These are phyloP conservation scores for Pleurozium schreberi DNA, from an alignment of 225 moss, liverwort and hornwort species.

Conservation along the genomic window DNA sequence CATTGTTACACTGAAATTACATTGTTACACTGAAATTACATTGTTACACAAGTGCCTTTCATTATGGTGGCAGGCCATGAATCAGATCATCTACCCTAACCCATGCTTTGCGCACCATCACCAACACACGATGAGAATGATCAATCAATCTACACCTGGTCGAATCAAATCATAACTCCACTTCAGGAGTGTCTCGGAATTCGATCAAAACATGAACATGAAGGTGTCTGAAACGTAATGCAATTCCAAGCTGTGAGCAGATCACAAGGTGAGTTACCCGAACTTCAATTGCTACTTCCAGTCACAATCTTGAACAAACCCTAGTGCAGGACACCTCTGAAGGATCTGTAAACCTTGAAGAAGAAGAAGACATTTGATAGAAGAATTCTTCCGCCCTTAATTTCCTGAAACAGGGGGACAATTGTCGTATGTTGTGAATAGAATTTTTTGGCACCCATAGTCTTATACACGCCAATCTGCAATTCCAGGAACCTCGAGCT, in stretches of 20 bases:
- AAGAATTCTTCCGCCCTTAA: background rate
- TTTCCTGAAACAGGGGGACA: background rate
- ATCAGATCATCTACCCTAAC: background rate
- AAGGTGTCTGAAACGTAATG: background rate
- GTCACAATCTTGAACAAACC: background rate
- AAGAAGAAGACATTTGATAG: too few species aligned
- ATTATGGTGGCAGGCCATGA: background rate
- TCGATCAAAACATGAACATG: background rate
- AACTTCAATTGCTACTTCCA: background rate
- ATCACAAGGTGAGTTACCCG: background rate
- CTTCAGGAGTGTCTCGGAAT: background rate
- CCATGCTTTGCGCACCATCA: background rate
- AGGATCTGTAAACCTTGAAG: background rate
- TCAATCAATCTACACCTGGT: background rate
- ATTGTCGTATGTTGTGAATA: background rate
- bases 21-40: background rate
- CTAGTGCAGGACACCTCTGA: background rate
- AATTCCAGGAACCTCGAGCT: background rate
- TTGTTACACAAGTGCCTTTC: background rate
- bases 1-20: background rate
- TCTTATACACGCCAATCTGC: background rate
- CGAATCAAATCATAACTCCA: background rate
- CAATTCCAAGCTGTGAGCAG: background rate
- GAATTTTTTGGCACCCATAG: background rate
- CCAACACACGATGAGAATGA: background rate